Evolutionary conservation across 1,284 basidiomycete genomes (phyloP), one percentile per base, ranked within the genome.

Genomic region (Malassezia sp.): DNA sequence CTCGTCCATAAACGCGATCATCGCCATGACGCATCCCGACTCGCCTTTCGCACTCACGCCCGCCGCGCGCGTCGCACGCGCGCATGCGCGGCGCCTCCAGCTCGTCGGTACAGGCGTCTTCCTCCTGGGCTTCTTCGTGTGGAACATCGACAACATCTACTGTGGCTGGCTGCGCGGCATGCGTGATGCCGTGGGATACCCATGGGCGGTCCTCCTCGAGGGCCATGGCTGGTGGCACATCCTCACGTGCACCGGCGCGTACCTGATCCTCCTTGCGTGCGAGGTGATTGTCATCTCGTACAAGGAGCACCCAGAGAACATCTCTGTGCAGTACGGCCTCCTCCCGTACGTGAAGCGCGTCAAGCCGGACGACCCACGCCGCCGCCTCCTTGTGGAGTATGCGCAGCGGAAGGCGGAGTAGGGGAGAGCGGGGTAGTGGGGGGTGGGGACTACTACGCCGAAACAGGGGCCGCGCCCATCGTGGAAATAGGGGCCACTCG

Each of bases 111-210:
- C 54, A 0, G 22, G 43, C 17, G 58, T 69, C 21, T 76, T 69
- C 47, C 22, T 66, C 17, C 21, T 39, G 2, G 76, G 74, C 2
- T 77, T 77, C 48, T 61, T 54, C 2, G 71, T 76, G 32, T 77
- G 75, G 75, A 77, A 77, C 61, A 43, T 76, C 10, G 76, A 77
- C 59, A 77, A 77, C 59, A 62, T 76, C 48, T 76, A 72, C 39
- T 77, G 75, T 56, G 49, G 43, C 28, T 33, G 46, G 28, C 48
- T 69, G n/a, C 51, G 63, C 10, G 43, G 30, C 7, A 38, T 42
- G 1, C 53, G 67, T 18, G 30, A 49, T 2, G 34, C 26, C 2
- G 15, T 70, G 18, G 67, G 67, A 1, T 60, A 58, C 12, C 64
- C 65, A 0, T 37, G 28, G 17, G 61, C 59, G 7, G 15, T 64